Evolutionary conservation across 768 basidiomycete species (phyloP), one percentile per base, ranked within the genome.

Genomic region (Plicaturopsis crispa): DNA sequence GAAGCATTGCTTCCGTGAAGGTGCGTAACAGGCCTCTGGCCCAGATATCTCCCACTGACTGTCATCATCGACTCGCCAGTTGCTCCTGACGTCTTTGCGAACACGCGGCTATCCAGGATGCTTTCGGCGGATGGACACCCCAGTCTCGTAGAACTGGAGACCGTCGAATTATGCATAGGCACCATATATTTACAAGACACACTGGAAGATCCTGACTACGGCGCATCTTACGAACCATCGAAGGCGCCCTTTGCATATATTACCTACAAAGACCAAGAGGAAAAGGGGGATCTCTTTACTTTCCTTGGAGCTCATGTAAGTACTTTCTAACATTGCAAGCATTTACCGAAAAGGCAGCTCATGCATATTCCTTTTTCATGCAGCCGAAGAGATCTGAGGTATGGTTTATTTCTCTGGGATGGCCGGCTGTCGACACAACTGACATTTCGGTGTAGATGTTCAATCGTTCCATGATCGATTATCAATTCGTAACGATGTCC

Each of bases 1-100:
- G 6, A 65, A 57, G 32, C 65, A 70, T 44, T 53, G 56, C 39
- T 72, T 65, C 46, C 44, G 50, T 22, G 67, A 69, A 57, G 56
- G 64, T 66, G 11, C 10, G 43, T 40, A 31, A 18, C 5, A 1
- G 21, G 19, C 10, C 33, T n/a, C 8, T 31, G 20, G 13, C 36
- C 24, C 14, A 17, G 6, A 21, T 20, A 4, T 10, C 6, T 6
- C 24, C 31, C 18, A 37, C 24, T 6, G 19, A 11, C 35, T 4
- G 16, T 35, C 14, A 14, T n/a, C 34, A 66, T 44, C 57, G 66
- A 0, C 50, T 71, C 1, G 64, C 61, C 38, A 55, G 59, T 62
- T 6, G 36, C 45, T 6, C 46, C 47, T 5, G 49, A 59, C 13
- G 39, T 39, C 0, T 62, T 58, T 42, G 53, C 57, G 8, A 62